Conservation (phyloP, 257 asterid species). For the Osmanthus fragrans region DNA sequence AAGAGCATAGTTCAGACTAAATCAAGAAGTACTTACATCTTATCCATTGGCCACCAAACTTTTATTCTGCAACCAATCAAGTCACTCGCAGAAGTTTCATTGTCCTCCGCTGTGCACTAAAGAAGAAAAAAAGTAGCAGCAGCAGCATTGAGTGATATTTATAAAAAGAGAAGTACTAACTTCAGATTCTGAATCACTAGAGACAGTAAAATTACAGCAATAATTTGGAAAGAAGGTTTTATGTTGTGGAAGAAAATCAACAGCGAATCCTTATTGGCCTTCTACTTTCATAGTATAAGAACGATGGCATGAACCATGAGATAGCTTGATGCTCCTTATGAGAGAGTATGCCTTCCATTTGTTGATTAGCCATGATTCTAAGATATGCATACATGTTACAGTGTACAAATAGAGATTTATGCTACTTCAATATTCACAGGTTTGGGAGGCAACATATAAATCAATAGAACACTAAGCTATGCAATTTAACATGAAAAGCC, state of each 20-base stretch:
- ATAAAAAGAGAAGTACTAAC: slow-evolving; percentile 9
- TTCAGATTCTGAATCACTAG: not conserved
- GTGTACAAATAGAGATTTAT: not conserved
- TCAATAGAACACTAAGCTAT: slow-evolving; percentile 2
- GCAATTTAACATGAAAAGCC: not conserved
- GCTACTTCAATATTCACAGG: slow-evolving; percentile 6
- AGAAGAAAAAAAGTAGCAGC: slow-evolving; percentile 18
- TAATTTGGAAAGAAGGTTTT: slow-evolving; percentile 9
- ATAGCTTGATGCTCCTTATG: slow-evolving; percentile 6
- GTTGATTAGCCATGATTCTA: slow-evolving; percentile 18
- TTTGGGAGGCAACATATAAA: not conserved
- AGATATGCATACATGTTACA: slow-evolving; percentile 14
- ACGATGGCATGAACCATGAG: not conserved
- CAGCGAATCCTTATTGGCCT: not conserved
- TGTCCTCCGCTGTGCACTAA: slow-evolving; percentile 71
- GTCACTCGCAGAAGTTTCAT: slow-evolving; percentile 48
- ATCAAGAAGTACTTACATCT: slow-evolving; percentile 58
- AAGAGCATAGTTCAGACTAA: slow-evolving; percentile 19
- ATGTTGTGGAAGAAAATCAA: slow-evolving; percentile 9
- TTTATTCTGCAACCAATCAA: slow-evolving; percentile 81
- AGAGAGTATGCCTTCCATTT: not conserved
- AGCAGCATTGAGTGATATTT: slow-evolving; percentile 11
- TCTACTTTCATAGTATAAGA: not conserved
- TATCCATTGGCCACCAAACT: slow-evolving; percentile 99
- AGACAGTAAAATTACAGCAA: not conserved